Percentiles rank a stretch among this genome's conserved stretches.
Conservation (phyloP, 2,329 filamentous ascomycete species). For the Hypoxylon sp. region DNA sequence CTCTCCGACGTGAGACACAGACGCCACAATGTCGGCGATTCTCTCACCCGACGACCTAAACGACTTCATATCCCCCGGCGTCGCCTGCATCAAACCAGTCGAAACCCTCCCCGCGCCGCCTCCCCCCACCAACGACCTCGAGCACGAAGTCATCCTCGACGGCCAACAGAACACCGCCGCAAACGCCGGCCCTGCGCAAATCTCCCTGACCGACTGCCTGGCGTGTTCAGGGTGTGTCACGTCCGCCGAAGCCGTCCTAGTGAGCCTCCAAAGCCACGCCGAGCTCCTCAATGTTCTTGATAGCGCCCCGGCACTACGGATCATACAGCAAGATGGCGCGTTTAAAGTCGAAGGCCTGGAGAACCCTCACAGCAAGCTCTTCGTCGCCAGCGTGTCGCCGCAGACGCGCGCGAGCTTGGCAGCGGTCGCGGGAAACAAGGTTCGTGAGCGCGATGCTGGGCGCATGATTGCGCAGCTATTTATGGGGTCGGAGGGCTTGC, state of each 20-base stretch:
- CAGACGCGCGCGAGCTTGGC: slow-evolving; percentile 92
- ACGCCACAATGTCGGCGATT: slow-evolving; percentile 87
- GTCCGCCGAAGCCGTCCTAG: slow-evolving; percentile 95
- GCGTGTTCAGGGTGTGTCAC: slow-evolving; percentile 98
- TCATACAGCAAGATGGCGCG: slow-evolving; percentile 48
- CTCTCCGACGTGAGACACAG: neutral
- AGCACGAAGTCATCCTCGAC: slow-evolving; percentile 94
- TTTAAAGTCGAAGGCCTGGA: slow-evolving; percentile 67
- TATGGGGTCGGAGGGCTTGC: slow-evolving; percentile 77
- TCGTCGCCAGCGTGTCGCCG: slow-evolving; percentile 93
- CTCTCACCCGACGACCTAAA: slow-evolving; percentile 97
- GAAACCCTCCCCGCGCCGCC: slow-evolving; percentile 84
- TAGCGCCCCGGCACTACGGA: slow-evolving; percentile 67
- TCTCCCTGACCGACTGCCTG: slow-evolving; percentile 96
- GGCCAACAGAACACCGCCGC: slow-evolving; percentile 70
- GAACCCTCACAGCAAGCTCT: slow-evolving; percentile 77
- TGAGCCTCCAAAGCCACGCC: slow-evolving; percentile 92
- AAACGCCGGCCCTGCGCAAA: slow-evolving; percentile 80
- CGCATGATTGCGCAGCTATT: slow-evolving; percentile 88
- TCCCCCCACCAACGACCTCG: slow-evolving; percentile 58
- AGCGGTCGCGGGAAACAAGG: slow-evolving; percentile 80
- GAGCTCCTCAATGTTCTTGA: slow-evolving; percentile 91
- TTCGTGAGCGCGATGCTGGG: slow-evolving; percentile 81
- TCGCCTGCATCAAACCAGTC: slow-evolving; percentile 97
- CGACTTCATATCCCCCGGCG: slow-evolving; percentile 97